Conservation (phyloP, 23 red algal genomes). For the Gracilaria domingensis region DNA sequence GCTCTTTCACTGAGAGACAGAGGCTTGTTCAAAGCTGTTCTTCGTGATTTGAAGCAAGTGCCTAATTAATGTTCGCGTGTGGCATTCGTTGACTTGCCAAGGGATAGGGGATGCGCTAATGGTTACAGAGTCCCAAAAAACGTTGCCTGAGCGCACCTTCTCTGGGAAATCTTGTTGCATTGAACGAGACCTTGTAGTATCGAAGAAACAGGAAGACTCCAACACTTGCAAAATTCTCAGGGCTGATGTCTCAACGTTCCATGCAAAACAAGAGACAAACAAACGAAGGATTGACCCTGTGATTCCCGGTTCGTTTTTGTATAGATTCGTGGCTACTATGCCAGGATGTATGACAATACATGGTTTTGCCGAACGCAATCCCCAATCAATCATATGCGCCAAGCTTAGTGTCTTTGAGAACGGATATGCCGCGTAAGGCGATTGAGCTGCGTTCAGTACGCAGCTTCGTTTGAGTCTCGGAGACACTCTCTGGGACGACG, state of each 20-base stretch:
- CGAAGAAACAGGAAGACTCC: conserved; percentile 5
- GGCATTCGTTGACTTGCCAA: conserved; percentile 15
- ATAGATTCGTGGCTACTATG: conserved; percentile 59
- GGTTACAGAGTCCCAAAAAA: conserved; percentile 59
- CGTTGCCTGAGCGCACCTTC: neutral
- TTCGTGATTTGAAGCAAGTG: neutral
- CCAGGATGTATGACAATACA: conserved; percentile 68
- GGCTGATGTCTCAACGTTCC: conserved; percentile 25
- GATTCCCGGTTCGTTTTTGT: conserved; percentile 40
- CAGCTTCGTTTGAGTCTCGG: conserved; percentile 5
- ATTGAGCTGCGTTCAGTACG: neutral
- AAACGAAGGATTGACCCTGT: conserved; percentile 39
- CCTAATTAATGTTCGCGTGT: neutral
- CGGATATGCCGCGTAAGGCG: conserved; percentile 48
- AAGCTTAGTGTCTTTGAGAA: conserved; percentile 52
- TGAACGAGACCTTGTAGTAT: neutral
- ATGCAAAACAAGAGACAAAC: conserved; percentile 35
- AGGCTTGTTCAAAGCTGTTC: neutral
- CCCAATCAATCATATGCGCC: conserved; percentile 27
- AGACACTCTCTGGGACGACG: conserved; percentile 40
- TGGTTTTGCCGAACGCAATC: conserved; percentile 13
- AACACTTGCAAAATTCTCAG: conserved; percentile 29
- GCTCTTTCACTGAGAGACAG: neutral
- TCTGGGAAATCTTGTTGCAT: no score
- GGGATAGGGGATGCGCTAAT: conserved; percentile 1